These are phyloP conservation scores for Corniculantispora saksenae DNA, from an alignment of 2,329 filamentous ascomycete genomes.

Conservation along the genomic window DNA sequence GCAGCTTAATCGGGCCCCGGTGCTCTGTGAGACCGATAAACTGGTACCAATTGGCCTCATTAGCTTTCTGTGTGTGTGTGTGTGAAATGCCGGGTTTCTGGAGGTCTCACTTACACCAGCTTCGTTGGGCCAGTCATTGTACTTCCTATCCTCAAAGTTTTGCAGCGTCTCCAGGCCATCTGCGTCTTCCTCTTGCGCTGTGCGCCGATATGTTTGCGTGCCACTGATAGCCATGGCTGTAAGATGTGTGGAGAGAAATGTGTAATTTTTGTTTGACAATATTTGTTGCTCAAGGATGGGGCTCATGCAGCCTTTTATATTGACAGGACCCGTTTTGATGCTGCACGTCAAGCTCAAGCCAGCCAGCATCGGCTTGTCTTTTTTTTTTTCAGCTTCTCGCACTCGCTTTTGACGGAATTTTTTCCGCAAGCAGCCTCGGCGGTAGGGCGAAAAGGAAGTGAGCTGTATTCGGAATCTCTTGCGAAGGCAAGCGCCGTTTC, in stretches of 20 bases:
- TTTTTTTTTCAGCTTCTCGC: too few species aligned
- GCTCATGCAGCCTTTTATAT: not conserved
- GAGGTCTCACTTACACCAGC: slow-evolving; percentile 39
- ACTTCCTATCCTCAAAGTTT: slow-evolving; percentile 29
- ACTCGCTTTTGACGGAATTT: too few species aligned
- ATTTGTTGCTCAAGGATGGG: not conserved
- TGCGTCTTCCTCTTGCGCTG: slow-evolving; percentile 8
- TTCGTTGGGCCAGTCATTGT: slow-evolving; percentile 50
- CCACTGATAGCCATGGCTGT: slow-evolving; percentile 25
- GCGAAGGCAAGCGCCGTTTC: too few species aligned
- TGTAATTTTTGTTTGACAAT: not conserved
- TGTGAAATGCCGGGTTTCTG: not conserved
- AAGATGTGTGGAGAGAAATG: not conserved
- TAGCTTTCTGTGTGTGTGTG: not conserved
- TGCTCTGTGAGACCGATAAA: slow-evolving; percentile 65
- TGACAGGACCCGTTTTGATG: not conserved
- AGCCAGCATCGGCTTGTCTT: too few species aligned
- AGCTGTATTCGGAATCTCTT: too few species aligned
- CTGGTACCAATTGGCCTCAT: slow-evolving; percentile 34
- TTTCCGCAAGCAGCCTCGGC: too few species aligned
- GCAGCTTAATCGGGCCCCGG: slow-evolving; percentile 59
- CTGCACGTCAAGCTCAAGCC: too few species aligned
- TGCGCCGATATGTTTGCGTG: slow-evolving; percentile 25
- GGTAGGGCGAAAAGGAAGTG: too few species aligned
- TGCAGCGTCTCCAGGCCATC: slow-evolving; percentile 17